phyloP scores from a whole-genome alignment of 140 eudicot species.

The Bidens hawaiensis region DNA sequence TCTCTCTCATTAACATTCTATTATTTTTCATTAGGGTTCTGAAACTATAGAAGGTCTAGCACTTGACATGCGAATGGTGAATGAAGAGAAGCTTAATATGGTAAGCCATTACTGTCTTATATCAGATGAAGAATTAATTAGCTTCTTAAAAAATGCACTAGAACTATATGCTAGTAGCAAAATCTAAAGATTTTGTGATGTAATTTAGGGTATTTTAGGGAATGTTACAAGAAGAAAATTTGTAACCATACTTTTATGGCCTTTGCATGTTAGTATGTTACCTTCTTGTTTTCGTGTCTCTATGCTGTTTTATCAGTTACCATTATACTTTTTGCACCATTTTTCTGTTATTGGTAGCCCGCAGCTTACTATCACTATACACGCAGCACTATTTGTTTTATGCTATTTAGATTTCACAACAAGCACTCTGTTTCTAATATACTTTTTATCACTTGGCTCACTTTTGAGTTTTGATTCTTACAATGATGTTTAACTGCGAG shows the following conservation, averaged over 20 bases:
- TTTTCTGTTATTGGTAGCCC: no score
- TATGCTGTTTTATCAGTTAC: no score
- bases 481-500: neutral
- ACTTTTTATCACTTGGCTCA: neutral
- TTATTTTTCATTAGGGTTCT: constrained; percentile 19
- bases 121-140: neutral
- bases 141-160: neutral
- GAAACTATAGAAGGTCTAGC: constrained; percentile 29
- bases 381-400: no score
- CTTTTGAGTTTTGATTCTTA: neutral
- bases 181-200: neutral
- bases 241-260: no score
- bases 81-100: constrained; percentile 5
- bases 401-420: no score
- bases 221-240: neutral
- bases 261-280: no score
- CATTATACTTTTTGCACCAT: no score
- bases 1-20: neutral
- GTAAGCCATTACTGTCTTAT: constrained; percentile 5
- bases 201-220: neutral
- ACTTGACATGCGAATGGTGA: constrained; percentile 27
- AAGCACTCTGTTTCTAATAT: no score
- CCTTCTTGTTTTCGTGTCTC: no score
- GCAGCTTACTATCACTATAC: no score
- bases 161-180: neutral